Percentiles rank a stretch among this genome's conserved stretches.
Conservation (phyloP, 352 stramenopile species). For the Halophytophthora batemanensis region DNA sequence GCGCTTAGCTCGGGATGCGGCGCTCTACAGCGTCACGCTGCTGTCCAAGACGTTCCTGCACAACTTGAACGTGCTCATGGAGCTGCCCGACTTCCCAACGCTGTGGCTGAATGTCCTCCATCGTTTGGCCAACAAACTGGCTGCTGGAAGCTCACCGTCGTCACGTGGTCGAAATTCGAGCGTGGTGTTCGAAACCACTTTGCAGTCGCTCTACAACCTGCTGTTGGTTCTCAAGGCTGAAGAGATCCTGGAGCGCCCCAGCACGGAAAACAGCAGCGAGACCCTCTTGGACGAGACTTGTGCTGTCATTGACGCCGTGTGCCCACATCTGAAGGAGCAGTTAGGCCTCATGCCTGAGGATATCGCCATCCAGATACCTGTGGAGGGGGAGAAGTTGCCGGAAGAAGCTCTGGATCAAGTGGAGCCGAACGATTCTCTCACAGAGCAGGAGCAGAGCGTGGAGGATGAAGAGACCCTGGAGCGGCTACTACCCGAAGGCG, state of each 20-base stretch:
- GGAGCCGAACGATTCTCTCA: neutral
- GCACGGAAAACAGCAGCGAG: constrained; percentile 31
- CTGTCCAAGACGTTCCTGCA: constrained; percentile 87
- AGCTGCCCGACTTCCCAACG: constrained; percentile 58
- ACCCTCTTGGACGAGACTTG: constrained; percentile 72
- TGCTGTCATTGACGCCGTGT: constrained; percentile 67
- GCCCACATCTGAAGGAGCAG: constrained; percentile 76
- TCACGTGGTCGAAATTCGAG: constrained; percentile 36
- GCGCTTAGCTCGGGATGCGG: constrained; percentile 55
- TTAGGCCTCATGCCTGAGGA: constrained; percentile 52
- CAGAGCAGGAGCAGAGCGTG: neutral
- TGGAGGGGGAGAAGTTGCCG: neutral
- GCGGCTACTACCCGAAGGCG: constrained; percentile 14
- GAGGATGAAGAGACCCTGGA: constrained; percentile 20
- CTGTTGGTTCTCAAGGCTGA: constrained; percentile 81
- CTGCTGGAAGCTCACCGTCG: constrained; percentile 32
- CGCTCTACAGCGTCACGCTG: constrained; percentile 79
- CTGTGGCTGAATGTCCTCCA: constrained; percentile 79
- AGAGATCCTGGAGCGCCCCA: constrained; percentile 58
- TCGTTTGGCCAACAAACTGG: constrained; percentile 70
- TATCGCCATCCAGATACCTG: constrained; percentile 15
- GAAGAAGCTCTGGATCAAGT: constrained; percentile 7
- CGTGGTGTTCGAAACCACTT: constrained; percentile 81
- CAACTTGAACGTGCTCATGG: constrained; percentile 71
- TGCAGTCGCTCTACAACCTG: constrained; percentile 86